Evolutionary conservation across 257 asterid species (phyloP), one percentile per base, ranked within the genome.

Genomic region (Solanum infundibuliforme): DNA sequence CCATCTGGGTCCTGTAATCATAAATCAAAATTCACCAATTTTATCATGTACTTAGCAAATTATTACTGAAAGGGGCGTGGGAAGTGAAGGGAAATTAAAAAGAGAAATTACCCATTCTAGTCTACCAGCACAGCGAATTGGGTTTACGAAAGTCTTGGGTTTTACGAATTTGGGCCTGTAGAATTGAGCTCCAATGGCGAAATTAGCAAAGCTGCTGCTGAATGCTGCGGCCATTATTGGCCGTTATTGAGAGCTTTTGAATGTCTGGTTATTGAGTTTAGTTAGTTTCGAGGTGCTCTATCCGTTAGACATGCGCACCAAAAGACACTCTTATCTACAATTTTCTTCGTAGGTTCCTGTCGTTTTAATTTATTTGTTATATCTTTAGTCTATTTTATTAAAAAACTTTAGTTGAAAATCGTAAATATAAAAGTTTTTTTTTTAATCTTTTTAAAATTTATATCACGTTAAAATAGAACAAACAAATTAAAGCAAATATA

Each of bases 1-100:
- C 98, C 98, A 89, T 96, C 99, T 6, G 99, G 99, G 76, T 96
- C 98, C 99, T 96, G 91, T 92, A 77, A 55, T 69, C 87, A 73
- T 35, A 66, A 73, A 39, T 25, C 21, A 41, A 58, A 71, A 65
- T 16, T 85, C 36, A 88, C 71, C 55, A 76, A 10, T 34, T 73
- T 35, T 87, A 83, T 73, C 41, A 69, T 25, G 38, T 4, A 55
- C 23, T 31, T 20, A 2, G 41, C 23, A 12, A 83, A 13, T 38
- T 5, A 55, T 7, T 18, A 3, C 23, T 21, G 21, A 27, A 27
- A 69, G 77, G 39, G 6, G 25, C 2, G 12, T 31, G 12, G n/a
- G 39, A 27, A 72, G n/a, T 43, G 34, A 76, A 23, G 8, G 32
- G 21, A 23, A 74, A 36, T 5, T 74, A 35, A 35, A 34, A 75